These are phyloP conservation scores for Amoeboradix gromovi DNA, from an alignment of 371 early-diverging fungal species.

Conservation along the genomic window DNA sequence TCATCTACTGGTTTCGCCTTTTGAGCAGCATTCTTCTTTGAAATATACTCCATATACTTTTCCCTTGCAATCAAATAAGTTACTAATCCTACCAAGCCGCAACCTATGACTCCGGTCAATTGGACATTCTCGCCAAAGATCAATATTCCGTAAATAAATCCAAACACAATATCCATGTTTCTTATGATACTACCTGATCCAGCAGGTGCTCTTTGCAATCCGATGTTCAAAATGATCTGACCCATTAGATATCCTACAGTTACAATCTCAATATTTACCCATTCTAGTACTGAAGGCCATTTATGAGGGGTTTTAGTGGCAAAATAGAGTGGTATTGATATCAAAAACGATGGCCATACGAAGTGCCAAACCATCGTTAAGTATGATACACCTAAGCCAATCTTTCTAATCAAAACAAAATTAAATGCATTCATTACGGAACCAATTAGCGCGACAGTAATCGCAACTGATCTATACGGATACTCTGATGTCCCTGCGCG, in stretches of 20 bases:
- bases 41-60: not conserved
- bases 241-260: constrained; percentile 17
- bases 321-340: not conserved
- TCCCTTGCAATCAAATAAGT: not conserved
- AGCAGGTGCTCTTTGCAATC: constrained; percentile 38
- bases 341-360: not conserved
- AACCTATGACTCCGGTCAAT: not conserved
- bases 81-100: not conserved
- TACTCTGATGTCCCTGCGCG: not conserved
- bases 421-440: constrained; percentile 30
- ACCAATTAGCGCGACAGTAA: constrained; percentile 22
- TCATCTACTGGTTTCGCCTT: not conserved
- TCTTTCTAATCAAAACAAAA: constrained; percentile 35
- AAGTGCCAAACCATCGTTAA: not conserved
- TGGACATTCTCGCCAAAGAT: constrained; percentile 22
- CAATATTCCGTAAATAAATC: constrained; percentile 34
- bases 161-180: constrained; percentile 47
- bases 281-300: not conserved
- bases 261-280: not conserved
- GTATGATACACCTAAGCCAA: constrained; percentile 14
- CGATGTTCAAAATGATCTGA: constrained; percentile 39
- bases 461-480: not conserved
- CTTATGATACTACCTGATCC: constrained; percentile 25
- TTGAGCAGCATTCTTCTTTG: not conserved
- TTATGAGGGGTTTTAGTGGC: not conserved